Base-by-base conservation (phyloP, 306 rosid species). In the Chamaecrista fasciculata region DNA sequence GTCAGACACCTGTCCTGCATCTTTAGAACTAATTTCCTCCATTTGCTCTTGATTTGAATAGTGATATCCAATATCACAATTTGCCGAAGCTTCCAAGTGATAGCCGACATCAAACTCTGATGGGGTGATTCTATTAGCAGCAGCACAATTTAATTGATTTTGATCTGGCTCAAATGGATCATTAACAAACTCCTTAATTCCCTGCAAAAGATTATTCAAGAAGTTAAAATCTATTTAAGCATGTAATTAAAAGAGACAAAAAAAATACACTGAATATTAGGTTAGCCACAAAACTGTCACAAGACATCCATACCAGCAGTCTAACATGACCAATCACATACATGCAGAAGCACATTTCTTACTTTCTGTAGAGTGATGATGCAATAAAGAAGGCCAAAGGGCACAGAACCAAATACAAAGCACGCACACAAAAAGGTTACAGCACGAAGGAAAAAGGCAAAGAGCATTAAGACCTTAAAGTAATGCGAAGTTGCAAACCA, bases 181-280 rank as follows among this genome's bases (percentile, higher is more conserved):
- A 56, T 61, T 67, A 55, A 47, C 25, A 42, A 70, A 70, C 69
- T 81, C 78, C 28, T 76, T 60, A 71, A 15, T 71, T 70, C 76
- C 84, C 97, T 92, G 87, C 50, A 57, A 44, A 70, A 73, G 20
- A 36, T 82, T 51, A 6, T 24, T 11, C 46, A 55, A 66, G n/a
- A 49, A 44, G 18, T 55, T 46, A 14, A 11, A 10, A 57, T n/a
- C 44, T 46, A 37, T 63, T 61, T 37, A 37, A 51, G 29, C 21
- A 78, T 10, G 28, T 39, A 51, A 77, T 28, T 75, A 40, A 71
- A 67, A 18, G n/a, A n/a, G n/a, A n/a, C 53, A 50, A 63, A 40
- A 29, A 43, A 74, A 64, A 33, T 19, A 26, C 46, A 62, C n/a
- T n/a, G n/a, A 5, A 46, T 28, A 67, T 11, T 3, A 75, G 28